Evolutionary conservation across 306 rosid genomes (phyloP), one percentile per base, ranked within the genome.

Genomic region (Ochetophila trinervis): DNA sequence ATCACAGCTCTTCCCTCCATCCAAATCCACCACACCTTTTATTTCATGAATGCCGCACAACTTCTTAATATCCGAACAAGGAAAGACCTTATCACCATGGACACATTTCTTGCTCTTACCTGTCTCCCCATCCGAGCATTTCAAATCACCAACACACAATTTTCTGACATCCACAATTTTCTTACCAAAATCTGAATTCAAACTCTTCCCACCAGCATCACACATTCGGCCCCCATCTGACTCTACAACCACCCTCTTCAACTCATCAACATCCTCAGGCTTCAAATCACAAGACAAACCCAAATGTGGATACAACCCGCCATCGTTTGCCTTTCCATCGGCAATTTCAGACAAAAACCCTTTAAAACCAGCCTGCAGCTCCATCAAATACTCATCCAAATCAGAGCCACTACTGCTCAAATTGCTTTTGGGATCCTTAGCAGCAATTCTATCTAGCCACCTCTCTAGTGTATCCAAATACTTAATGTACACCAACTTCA

Each of bases 381-480:
- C 88, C 93, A 84, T 79, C 75, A 83, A 67, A 57, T 51, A 66
- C 81, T 63, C 68, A 4, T 50, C 66, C 5, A 81, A 82, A 57
- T 74, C 79, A 35, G 63, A 65, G 24, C 82, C 67, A 58, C 73
- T 71, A 63, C 74, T 73, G 42, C 67, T 66, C 74, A 76, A 78
- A 65, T 79, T 65, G 71, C 73, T 27, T 53, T 75, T 82, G 15
- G 76, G 34, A 10, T 66, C 86, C 73, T 77, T 78, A 35, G 64
- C 82, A 47, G 69, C 32, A 64, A 68, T 59, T 55, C 71, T 76
- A 60, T 69, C 76, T 40, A 81, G 3, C 74, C 82, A 79, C 37
- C 76, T 68, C 75, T 82, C 93, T 10, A 93, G 56, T 57, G 61
- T 49, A 66, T 80, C 65, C 76, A 88, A 74, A 60, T 87, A 87